phyloP scores from a whole-genome alignment of 805 yeast species.

The Scheffersomyces stipitis region DNA sequence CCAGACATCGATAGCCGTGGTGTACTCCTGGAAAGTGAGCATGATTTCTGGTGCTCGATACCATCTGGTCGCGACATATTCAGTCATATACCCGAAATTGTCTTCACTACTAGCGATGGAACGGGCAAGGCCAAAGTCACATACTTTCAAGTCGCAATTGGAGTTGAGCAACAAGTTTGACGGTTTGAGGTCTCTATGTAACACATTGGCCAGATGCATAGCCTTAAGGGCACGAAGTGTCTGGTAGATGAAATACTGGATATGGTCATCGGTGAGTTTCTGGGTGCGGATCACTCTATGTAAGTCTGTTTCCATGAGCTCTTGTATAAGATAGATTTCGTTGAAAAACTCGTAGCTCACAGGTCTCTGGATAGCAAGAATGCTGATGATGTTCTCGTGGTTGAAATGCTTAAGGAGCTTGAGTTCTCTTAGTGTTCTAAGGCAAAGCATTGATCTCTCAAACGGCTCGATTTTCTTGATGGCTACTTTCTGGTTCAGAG shows the following conservation, averaged over 20 bases:
- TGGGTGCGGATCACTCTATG: slow-evolving; percentile 83
- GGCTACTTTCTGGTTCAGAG: slow-evolving; percentile 87
- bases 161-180: slow-evolving; percentile 82
- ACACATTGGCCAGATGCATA: slow-evolving; percentile 88
- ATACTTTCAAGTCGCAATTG: slow-evolving; percentile 89
- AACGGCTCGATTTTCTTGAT: slow-evolving; percentile 93
- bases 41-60: slow-evolving; percentile 97
- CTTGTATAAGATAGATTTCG: slow-evolving; percentile 88
- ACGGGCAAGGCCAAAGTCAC: slow-evolving; percentile 92
- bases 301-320: slow-evolving; percentile 84
- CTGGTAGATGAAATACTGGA: slow-evolving; percentile 91
- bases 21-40: slow-evolving; percentile 90
- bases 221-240: slow-evolving; percentile 87
- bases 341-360: slow-evolving; percentile 68
- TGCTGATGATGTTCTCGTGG: slow-evolving; percentile 90
- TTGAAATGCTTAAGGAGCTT: slow-evolving; percentile 86
- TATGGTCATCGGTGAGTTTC: slow-evolving; percentile 83
- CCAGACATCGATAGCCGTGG: slow-evolving; percentile 96
- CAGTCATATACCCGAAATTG: slow-evolving; percentile 85
- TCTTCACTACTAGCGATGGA: slow-evolving; percentile 61
- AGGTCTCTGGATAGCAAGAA: slow-evolving; percentile 88
- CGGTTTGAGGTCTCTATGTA: slow-evolving; percentile 92
- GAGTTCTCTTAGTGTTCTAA: slow-evolving; percentile 86
- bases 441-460: slow-evolving; percentile 82
- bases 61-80: slow-evolving; percentile 97